phyloP scores from a whole-genome alignment of 1,139 yeast species.

The Neolecta irregularis region DNA sequence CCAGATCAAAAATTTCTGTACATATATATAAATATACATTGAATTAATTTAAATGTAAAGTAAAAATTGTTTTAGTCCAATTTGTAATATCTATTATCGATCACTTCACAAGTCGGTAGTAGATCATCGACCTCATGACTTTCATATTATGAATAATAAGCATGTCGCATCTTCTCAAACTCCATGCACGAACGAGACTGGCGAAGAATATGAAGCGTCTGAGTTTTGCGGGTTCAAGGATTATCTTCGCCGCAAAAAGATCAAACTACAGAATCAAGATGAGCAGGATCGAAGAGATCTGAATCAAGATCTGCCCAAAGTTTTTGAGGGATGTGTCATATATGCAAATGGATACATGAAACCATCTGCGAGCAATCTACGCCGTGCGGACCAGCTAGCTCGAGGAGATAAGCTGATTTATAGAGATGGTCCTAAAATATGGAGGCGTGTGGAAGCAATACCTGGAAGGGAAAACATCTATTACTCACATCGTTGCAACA shows the following conservation, averaged over 20 bases:
- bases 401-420: slow-evolving; percentile 51
- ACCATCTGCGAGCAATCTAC: too few relatives aligned
- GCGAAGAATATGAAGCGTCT: slow-evolving; percentile 24
- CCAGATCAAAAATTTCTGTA: neutral
- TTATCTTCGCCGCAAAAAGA: slow-evolving; percentile 52
- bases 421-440: slow-evolving; percentile 52
- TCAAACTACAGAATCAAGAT: slow-evolving; percentile 53
- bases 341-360: slow-evolving; percentile 76
- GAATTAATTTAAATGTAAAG: slow-evolving; percentile 1
- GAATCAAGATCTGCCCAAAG: slow-evolving; percentile 22
- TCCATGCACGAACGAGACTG: too few relatives aligned
- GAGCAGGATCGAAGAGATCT: slow-evolving; percentile 19
- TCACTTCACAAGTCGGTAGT: too few relatives aligned
- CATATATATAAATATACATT: neutral
- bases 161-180: too few relatives aligned
- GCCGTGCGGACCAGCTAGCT: too few relatives aligned
- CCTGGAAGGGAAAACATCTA: slow-evolving; percentile 51
- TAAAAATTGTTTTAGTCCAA: neutral
- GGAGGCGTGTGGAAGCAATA: slow-evolving; percentile 70
- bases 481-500: slow-evolving; percentile 75
- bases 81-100: too few relatives aligned
- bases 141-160: too few relatives aligned
- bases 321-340: slow-evolving; percentile 45
- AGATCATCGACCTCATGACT: too few relatives aligned
- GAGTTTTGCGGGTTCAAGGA: slow-evolving; percentile 55